These are phyloP conservation scores for Myrica gale DNA, from an alignment of 306 rosid genomes.

Conservation along the genomic window DNA sequence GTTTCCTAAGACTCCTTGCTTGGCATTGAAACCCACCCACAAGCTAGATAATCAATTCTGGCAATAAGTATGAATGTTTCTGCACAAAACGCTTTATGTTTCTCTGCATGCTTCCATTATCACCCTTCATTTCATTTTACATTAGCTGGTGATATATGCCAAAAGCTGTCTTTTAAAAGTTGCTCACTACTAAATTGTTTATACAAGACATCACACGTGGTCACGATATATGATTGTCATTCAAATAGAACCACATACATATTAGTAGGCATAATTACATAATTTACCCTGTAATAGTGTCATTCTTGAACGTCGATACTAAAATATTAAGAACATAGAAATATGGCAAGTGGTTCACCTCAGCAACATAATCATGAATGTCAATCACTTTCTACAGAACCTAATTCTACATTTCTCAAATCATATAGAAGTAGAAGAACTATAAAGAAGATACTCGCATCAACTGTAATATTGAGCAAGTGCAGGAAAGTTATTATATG, in stretches of 20 bases:
- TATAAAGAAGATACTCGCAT: background rate
- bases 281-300: too few species aligned
- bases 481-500: conserved; percentile 22
- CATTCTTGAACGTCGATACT: background rate
- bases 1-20: background rate
- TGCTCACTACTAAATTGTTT: background rate
- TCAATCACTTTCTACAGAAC: background rate
- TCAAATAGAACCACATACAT: background rate
- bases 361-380: background rate
- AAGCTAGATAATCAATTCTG: conserved; percentile 3
- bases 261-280: background rate
- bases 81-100: background rate
- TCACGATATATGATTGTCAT: background rate
- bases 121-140: background rate
- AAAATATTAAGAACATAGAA: background rate
- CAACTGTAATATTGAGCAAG: background rate
- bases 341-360: background rate
- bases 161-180: background rate
- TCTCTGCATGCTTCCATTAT: background rate
- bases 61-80: background rate
- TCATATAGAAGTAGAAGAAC: background rate
- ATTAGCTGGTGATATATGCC: background rate
- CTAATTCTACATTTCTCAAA: background rate
- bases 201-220: background rate
- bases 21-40: background rate